These are phyloP conservation scores for Ogataea dorogensis DNA, from an alignment of 805 yeast species.

Conservation along the genomic window DNA sequence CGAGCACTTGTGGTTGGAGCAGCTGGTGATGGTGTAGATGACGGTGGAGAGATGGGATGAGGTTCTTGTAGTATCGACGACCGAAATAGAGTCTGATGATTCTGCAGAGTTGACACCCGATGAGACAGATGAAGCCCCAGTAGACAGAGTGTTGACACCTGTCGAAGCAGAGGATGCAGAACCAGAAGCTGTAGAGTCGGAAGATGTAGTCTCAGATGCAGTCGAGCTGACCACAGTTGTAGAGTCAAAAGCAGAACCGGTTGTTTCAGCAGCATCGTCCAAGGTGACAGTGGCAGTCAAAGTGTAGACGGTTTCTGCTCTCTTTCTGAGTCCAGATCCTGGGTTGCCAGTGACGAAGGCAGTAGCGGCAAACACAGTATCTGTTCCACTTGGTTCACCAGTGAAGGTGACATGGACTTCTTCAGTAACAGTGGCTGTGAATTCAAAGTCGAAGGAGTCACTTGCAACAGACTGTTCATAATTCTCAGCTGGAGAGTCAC, in stretches of 20 bases:
- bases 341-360: conserved; percentile 3
- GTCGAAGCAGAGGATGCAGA: too few relatives aligned
- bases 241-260: not conserved
- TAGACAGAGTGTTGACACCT: too few relatives aligned
- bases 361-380: not conserved
- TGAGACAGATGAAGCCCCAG: not conserved
- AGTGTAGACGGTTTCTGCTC: conserved; percentile 5
- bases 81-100: not conserved
- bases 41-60: not conserved
- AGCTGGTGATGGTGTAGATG: conserved; percentile 1
- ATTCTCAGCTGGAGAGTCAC: not conserved
- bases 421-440: conserved; percentile 2
- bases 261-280: not conserved
- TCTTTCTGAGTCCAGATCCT: conserved; percentile 1
- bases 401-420: conserved; percentile 1
- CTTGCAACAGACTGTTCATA: not conserved
- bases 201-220: not conserved
- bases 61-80: not conserved
- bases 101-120: too few relatives aligned
- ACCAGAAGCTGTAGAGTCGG: not conserved
- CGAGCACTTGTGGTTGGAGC: not conserved
- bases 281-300: conserved; percentile 11
- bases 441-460: not conserved
- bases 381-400: conserved; percentile 1
- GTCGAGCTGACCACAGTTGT: not conserved